phyloP scores from a whole-genome alignment of 768 basidiomycete genomes.

The Dacryopinax spathularia region DNA sequence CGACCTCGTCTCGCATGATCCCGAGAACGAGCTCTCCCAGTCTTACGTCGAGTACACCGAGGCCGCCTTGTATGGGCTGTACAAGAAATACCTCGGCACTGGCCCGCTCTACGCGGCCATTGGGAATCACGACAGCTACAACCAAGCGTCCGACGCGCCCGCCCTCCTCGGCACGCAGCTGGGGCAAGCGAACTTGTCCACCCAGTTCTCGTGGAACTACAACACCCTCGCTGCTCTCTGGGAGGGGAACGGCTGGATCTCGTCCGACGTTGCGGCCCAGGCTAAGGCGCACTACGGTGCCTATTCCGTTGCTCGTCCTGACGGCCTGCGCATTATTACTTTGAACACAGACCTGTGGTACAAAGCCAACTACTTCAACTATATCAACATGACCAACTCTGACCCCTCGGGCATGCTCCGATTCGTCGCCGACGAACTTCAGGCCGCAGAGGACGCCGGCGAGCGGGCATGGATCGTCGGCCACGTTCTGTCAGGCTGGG shows the following conservation, averaged over 20 bases:
- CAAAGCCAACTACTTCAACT: slow-evolving; percentile 61
- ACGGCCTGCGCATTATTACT: slow-evolving; percentile 57
- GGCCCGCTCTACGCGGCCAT: slow-evolving; percentile 64
- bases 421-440: slow-evolving; percentile 63
- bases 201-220: slow-evolving; percentile 40
- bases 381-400: slow-evolving; percentile 54
- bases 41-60: slow-evolving; percentile 49
- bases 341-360: slow-evolving; percentile 56
- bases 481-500: slow-evolving; percentile 49
- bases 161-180: slow-evolving; percentile 10
- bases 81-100: slow-evolving; percentile 44
- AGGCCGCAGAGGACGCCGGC: slow-evolving; percentile 61
- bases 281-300: slow-evolving; percentile 58
- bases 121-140: slow-evolving; percentile 66
- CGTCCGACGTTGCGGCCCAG: slow-evolving; percentile 37
- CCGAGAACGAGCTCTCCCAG: slow-evolving; percentile 40
- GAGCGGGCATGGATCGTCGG: slow-evolving; percentile 47
- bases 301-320: slow-evolving; percentile 51
- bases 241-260: slow-evolving; percentile 57
- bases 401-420: slow-evolving; percentile 64
- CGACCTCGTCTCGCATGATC: slow-evolving; percentile 60
- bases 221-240: slow-evolving; percentile 58
- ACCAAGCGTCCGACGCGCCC: slow-evolving; percentile 28
- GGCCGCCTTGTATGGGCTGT: slow-evolving; percentile 52
- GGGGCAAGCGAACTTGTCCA: slow-evolving; percentile 6